Evolutionary conservation across 169 alveolate genomes (phyloP).

Genomic region (Plasmodium blacklocki): DNA sequence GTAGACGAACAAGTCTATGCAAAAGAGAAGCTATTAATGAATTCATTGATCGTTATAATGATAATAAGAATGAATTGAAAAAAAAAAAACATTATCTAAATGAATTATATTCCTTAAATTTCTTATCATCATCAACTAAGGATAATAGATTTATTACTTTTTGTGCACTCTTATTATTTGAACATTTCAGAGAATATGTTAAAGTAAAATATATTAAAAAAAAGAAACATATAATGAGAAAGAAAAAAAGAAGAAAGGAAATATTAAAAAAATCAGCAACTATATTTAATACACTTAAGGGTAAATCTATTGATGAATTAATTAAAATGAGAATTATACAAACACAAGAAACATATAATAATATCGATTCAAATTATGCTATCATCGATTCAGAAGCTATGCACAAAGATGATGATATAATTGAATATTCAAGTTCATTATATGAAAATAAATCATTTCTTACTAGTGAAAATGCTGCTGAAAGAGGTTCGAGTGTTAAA

Average conservation of each 20-base stretch:
- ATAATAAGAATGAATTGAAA: background rate
- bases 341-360: slow-evolving; percentile 37
- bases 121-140: slow-evolving; percentile 67
- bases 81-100: slow-evolving; percentile 42
- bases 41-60: no score
- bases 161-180: slow-evolving; percentile 51
- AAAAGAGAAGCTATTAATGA: slow-evolving; percentile 1
- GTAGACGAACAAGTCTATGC: background rate
- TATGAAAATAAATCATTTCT: background rate
- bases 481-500: no score
- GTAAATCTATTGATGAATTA: slow-evolving; percentile 68
- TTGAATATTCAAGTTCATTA: slow-evolving; percentile 7
- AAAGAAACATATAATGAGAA: slow-evolving; percentile 57
- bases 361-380: slow-evolving; percentile 21
- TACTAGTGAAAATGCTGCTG: background rate
- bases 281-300: slow-evolving; percentile 66
- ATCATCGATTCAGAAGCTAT: slow-evolving; percentile 15
- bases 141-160: slow-evolving; percentile 27
- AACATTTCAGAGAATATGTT: slow-evolving; percentile 48
- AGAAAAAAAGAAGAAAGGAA: slow-evolving; percentile 75
- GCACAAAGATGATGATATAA: slow-evolving; percentile 21
- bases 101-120: slow-evolving; percentile 49
- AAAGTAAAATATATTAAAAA: slow-evolving; percentile 65
- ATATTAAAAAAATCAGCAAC: slow-evolving; percentile 67
- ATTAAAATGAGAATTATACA: slow-evolving; percentile 65